Conservation (phyloP, 768 basidiomycete genomes). For the Panellus pusillus region DNA sequence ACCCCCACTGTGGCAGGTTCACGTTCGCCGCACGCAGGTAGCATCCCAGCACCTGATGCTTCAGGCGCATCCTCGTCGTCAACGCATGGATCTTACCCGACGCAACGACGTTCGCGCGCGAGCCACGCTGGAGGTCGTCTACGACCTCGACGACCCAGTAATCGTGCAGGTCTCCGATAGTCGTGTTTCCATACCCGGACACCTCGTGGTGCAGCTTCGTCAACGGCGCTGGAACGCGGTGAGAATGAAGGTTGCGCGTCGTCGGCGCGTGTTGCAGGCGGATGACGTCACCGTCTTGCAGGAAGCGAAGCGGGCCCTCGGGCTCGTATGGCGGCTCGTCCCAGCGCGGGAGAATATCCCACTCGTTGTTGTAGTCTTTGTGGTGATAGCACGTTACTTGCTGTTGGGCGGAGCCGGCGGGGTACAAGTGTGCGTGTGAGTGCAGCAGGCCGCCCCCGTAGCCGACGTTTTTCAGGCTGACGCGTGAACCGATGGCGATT, state of each 20-base stretch:
- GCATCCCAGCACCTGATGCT: constrained; percentile 75
- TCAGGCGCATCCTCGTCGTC: constrained; percentile 86
- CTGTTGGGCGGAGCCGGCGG: constrained; percentile 88
- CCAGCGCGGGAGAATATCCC: constrained; percentile 82
- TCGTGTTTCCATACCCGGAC: constrained; percentile 89
- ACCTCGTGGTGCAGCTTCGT: constrained; percentile 91
- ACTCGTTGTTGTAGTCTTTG: constrained; percentile 97
- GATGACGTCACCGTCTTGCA: constrained; percentile 75
- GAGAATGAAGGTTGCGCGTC: constrained; percentile 90
- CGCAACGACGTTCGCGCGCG: constrained; percentile 43
- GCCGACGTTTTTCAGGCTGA: constrained; percentile 96
- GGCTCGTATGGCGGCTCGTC: constrained; percentile 66
- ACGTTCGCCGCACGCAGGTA: constrained; percentile 89
- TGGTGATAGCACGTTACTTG: constrained; percentile 99
- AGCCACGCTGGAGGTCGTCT: constrained; percentile 75
- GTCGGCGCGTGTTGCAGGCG: constrained; percentile 84
- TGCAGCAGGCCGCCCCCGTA: constrained; percentile 97
- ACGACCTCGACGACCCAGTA: constrained; percentile 95
- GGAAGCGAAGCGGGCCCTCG: constrained; percentile 65
- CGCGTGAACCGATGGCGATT: constrained; percentile 83
- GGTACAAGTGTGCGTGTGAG: constrained; percentile 95
- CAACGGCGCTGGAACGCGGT: constrained; percentile 82
- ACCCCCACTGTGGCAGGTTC: constrained; percentile 95
- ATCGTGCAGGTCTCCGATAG: constrained; percentile 86
- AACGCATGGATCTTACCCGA: constrained; percentile 75